Evolutionary conservation across 2,329 filamentous ascomycete genomes (phyloP).

Genomic region (Xylariales sp.): DNA sequence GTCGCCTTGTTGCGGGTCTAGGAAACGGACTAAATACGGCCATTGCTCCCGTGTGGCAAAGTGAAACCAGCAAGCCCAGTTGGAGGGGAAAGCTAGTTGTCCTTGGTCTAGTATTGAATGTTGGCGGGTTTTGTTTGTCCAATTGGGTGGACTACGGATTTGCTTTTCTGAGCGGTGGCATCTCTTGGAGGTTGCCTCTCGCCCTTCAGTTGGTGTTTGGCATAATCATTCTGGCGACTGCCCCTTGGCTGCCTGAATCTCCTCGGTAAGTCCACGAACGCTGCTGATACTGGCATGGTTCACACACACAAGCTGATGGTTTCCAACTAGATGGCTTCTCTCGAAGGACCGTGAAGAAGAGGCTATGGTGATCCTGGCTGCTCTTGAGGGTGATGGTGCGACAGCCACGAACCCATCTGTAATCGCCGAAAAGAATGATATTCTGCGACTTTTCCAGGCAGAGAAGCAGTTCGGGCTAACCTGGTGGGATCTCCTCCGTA

Average conservation of each 20-base stretch:
- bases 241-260: no score
- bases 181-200: not conserved
- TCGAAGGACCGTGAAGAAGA: constrained; percentile 20
- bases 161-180: not conserved
- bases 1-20: constrained; percentile 41
- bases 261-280: no score
- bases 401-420: constrained; percentile 18
- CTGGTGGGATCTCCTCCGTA: constrained; percentile 44
- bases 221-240: not conserved
- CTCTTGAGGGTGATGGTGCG: constrained; percentile 17
- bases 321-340: constrained; percentile 24
- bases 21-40: constrained; percentile 39
- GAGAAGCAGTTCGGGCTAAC: constrained; percentile 38
- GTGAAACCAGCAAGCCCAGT: constrained; percentile 28
- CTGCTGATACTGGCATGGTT: no score
- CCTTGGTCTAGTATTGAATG: constrained; percentile 25
- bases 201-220: not conserved
- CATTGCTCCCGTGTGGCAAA: constrained; percentile 32
- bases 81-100: constrained; percentile 27
- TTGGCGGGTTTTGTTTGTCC: constrained; percentile 27
- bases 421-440: constrained; percentile 21
- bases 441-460: constrained; percentile 24
- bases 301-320: no score
- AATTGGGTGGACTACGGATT: not conserved
- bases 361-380: constrained; percentile 23